phyloP scores from a whole-genome alignment of 352 stramenopile species.

The Paralagenidium karlingii region DNA sequence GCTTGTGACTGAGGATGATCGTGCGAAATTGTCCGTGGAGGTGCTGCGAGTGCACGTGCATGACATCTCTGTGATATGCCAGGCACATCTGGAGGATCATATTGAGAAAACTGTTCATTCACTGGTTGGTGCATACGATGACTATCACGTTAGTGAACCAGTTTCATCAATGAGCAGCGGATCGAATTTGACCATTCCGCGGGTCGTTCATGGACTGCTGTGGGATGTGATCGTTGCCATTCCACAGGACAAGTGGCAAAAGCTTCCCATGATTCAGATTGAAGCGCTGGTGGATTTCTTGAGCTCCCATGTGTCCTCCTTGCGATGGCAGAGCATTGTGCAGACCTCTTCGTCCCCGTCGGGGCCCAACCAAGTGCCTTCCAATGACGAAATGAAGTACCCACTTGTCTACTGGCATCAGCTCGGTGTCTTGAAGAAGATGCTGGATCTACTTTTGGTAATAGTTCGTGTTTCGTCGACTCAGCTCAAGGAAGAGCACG shows the following conservation, averaged over 20 bases:
- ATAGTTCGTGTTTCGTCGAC: constrained; percentile 39
- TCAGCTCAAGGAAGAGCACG: no score
- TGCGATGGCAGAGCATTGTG: constrained; percentile 39
- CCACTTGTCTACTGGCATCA: constrained; percentile 59
- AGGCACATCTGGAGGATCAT: constrained; percentile 56
- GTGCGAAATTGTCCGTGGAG: constrained; percentile 9
- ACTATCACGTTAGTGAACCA: no score
- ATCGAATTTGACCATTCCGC: constrained; percentile 15
- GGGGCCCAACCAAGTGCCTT: no score
- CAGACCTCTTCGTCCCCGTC: no score
- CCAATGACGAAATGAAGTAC: constrained; percentile 17
- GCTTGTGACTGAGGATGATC: constrained; percentile 6
- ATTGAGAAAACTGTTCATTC: constrained; percentile 71
- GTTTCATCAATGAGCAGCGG: no score
- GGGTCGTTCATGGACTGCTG: constrained; percentile 40
- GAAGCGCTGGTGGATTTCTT: constrained; percentile 36
- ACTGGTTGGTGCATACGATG: constrained; percentile 64
- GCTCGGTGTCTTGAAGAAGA: constrained; percentile 54
- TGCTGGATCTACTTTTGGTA: constrained; percentile 69
- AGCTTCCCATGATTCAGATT: constrained; percentile 22
- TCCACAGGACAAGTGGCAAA: constrained; percentile 28
- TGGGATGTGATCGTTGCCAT: constrained; percentile 58
- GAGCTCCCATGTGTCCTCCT: constrained; percentile 40
- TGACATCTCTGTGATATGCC: constrained; percentile 53
- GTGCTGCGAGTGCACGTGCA: constrained; percentile 65